Base-by-base conservation (phyloP, 805 yeast genomes). In the Cyberlindnera saturnus region DNA sequence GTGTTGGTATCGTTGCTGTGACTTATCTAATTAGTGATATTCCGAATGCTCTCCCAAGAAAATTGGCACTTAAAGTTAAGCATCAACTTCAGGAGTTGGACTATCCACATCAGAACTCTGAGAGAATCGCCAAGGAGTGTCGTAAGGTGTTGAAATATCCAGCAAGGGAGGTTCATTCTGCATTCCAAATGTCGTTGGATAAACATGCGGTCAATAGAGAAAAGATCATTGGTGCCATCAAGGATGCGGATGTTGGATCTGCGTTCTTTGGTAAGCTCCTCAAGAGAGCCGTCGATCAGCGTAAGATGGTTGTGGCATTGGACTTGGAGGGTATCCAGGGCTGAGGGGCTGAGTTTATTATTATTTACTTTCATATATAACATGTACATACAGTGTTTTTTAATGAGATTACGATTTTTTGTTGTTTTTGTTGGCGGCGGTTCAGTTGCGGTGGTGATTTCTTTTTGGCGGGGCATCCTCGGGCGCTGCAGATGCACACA, bases 1-100 rank as follows among this genome's bases (percentile, higher is more conserved):
- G 78, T 8, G 73, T 74, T 1, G 65, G 77, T 5, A 73, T 78
- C 1, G 67, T 78, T 13, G 71, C 83, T 0, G 65, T 75, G 0
- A 77, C 79, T 34, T 88, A 86, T 55, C 60, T 89, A 44, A 66
- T 88, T 16, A 70, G 73, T 46, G 98, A 93, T 61, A 78, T 95
- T 13, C 97, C 97, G 3, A 77, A 83, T 53, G 96, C 97, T 0
- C 79, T 87, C 53, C 95, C 96, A 16, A 71, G 88, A 51, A 89
- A 89, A 45, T 74, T 88, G 45, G 88, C 93, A 0, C 70, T 73
- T 38, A 87, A 85, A 62, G 75, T 91, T 51, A 76, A 75, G 49
- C 58, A 58, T 6, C 84, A 82, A 55, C 68, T 93, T 30, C 70
- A 70, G 34, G 76, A 74, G 14, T 63, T 80, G 52, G 96, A 90